Conservation (phyloP, 768 basidiomycete species). For the Termitomyces sp. region DNA sequence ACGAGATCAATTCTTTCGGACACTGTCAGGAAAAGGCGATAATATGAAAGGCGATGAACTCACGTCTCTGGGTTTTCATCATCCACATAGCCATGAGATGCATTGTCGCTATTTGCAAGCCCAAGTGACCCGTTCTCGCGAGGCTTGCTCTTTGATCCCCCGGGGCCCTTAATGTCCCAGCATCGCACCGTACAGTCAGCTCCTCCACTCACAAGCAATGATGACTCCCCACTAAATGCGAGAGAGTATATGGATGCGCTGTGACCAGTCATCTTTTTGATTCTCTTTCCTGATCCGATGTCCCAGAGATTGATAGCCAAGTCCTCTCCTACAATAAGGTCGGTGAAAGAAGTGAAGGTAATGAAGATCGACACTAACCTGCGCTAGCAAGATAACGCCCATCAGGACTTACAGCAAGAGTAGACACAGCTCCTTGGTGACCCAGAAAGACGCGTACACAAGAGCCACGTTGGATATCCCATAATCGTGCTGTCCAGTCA, state of each 20-base stretch:
- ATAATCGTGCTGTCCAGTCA: conserved; percentile 93
- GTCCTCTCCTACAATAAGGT: conserved; percentile 63
- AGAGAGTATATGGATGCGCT: conserved; percentile 86
- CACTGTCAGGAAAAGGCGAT: conserved; percentile 8
- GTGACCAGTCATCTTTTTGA: conserved; percentile 97
- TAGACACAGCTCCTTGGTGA: conserved; percentile 85
- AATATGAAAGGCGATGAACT: conserved; percentile 22
- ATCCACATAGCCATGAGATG: conserved; percentile 36
- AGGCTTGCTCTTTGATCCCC: conserved; percentile 55
- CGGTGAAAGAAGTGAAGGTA: neutral
- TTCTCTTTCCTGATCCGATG: conserved; percentile 85
- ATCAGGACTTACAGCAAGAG: conserved; percentile 88
- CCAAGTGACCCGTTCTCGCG: conserved; percentile 48
- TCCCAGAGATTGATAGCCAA: conserved; percentile 96
- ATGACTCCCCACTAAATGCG: conserved; percentile 89
- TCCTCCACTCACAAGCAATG: conserved; percentile 84
- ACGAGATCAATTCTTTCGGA: conserved; percentile 72
- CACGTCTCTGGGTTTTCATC: conserved; percentile 72
- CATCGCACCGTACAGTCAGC: conserved; percentile 97
- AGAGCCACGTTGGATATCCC: conserved; percentile 96
- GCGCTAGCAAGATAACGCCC: conserved; percentile 92
- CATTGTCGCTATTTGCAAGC: conserved; percentile 17
- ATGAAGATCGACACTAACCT: conserved; percentile 36
- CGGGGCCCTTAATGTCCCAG: conserved; percentile 89
- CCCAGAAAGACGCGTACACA: conserved; percentile 96